Evolutionary conservation across 2,329 filamentous ascomycete species (phyloP), one percentile per base, ranked within the genome.

Genomic region (Colletotrichum sidae): DNA sequence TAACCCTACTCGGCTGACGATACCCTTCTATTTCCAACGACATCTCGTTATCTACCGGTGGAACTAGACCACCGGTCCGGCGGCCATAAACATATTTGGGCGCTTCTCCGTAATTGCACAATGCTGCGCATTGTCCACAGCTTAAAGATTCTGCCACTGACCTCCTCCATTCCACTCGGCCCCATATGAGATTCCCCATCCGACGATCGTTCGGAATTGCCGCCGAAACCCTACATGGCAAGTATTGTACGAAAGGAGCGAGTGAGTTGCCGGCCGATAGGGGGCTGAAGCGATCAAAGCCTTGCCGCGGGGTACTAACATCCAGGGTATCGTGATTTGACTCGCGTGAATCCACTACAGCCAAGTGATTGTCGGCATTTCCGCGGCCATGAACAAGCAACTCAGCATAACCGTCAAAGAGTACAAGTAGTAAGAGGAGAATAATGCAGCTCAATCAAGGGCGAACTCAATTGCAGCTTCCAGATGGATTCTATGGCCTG

Each of bases 331-430:
- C 33, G 13, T n/a, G 55, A 25, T 35, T 58, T 44, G 38, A 51
- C 46, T 45, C 46, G 13, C 15, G 17, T 34, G 1, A 46, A 34
- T 25, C 54, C 42, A 33, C n/a, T 13, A 34, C 2, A 33, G 35
- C 42, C 44, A 25, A 25, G 11, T 38, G 8, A 44, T 12, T 13
- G n/a, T 52, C 55, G 47, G 55, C 60, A 64, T 64, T 52, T 50
- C 55, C 55, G 60, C 55, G 55, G 17, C 49, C 11, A 34, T 41
- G 13, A 42, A 33, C 33, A 46, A 11, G 15, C 11, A 53, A n/a
- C 44, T 53, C 41, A 60, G 49, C 55, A 51, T 44, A 58, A 17
- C 17, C 46, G 7, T 9, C 15, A 34, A 33, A 49, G 1, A 17
- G 35, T 41, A 12, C 54, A 35, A 44, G 46, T 9, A 11, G 38